A percentile compares a stretch with the other conserved stretches of the same genome.
phyloP scores from a whole-genome alignment of 2,329 filamentous ascomycete species.

The Furcasterigmium furcatum region DNA sequence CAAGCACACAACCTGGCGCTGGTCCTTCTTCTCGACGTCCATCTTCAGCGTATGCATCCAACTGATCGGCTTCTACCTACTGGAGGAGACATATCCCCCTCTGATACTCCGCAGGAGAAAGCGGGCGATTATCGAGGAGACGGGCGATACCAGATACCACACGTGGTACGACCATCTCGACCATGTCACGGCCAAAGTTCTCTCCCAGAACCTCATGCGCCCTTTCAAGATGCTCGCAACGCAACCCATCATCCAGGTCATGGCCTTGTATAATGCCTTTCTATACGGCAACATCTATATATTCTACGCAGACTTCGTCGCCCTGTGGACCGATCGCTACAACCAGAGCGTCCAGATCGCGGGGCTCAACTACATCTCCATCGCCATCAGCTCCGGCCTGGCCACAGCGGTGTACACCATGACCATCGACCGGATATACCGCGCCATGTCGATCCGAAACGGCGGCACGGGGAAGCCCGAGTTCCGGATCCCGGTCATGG shows the following conservation, averaged over 20 bases:
- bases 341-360: constrained; percentile 35
- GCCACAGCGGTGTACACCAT: constrained; percentile 39
- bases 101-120: constrained; percentile 58
- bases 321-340: constrained; percentile 41
- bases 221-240: constrained; percentile 42
- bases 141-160: constrained; percentile 44
- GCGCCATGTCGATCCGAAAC: constrained; percentile 25
- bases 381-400: constrained; percentile 45
- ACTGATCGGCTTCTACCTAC: constrained; percentile 50
- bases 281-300: constrained; percentile 48
- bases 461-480: constrained; percentile 33
- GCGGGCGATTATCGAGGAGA: constrained; percentile 51
- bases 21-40: constrained; percentile 68
- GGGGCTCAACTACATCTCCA: constrained; percentile 46
- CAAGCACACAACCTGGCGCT: constrained; percentile 64
- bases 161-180: constrained; percentile 50
- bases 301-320: constrained; percentile 45
- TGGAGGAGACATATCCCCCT: constrained; percentile 65
- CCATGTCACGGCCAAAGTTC: not conserved
- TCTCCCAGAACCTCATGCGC: constrained; percentile 28
- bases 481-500: constrained; percentile 39
- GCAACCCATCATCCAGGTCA: constrained; percentile 43
- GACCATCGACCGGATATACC: constrained; percentile 42
- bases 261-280: constrained; percentile 42
- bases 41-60: constrained; percentile 61